Evolutionary conservation across 441 rosid genomes (phyloP).

Genomic region (Omphalea diandra): DNA sequence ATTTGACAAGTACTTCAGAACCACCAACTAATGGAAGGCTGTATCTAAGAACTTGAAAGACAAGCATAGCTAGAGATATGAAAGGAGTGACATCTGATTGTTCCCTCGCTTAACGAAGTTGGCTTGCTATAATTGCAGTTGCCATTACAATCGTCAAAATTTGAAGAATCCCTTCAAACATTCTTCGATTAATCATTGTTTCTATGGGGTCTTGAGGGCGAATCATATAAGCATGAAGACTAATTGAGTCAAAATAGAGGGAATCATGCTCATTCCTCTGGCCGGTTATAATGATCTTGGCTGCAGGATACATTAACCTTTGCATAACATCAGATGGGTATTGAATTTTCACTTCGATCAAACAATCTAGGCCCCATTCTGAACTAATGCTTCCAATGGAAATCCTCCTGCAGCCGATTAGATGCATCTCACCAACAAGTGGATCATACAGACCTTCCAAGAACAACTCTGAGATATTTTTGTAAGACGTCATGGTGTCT

Average conservation of each 20-base stretch:
- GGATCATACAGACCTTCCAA: slow-evolving; percentile 21
- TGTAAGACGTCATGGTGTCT: background rate
- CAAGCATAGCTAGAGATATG: slow-evolving; percentile 5
- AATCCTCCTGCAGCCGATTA: slow-evolving; percentile 13
- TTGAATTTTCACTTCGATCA: slow-evolving; percentile 9
- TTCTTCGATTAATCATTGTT: background rate
- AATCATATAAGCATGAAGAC: background rate
- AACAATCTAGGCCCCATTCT: slow-evolving; percentile 9
- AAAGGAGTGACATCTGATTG: background rate
- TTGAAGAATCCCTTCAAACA: slow-evolving; percentile 6
- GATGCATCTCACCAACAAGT: slow-evolving; percentile 2
- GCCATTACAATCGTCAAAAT: background rate
- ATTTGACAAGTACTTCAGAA: background rate
- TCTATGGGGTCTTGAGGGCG: background rate
- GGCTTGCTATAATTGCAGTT: background rate
- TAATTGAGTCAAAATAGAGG: background rate
- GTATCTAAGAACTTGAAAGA: slow-evolving; percentile 3
- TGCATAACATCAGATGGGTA: background rate
- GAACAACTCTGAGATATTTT: slow-evolving; percentile 11
- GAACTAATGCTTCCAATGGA: too few species aligned
- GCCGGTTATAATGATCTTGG: slow-evolving; percentile 6
- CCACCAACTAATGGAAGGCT: slow-evolving; percentile 1
- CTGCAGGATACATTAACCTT: background rate
- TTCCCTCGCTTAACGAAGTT: background rate
- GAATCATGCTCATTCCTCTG: slow-evolving; percentile 11